Percentiles rank a stretch among this genome's conserved stretches.
Evolutionary conservation across 2,329 filamentous ascomycete genomes (phyloP).

Genomic region (Ceratocystis destructans): DNA sequence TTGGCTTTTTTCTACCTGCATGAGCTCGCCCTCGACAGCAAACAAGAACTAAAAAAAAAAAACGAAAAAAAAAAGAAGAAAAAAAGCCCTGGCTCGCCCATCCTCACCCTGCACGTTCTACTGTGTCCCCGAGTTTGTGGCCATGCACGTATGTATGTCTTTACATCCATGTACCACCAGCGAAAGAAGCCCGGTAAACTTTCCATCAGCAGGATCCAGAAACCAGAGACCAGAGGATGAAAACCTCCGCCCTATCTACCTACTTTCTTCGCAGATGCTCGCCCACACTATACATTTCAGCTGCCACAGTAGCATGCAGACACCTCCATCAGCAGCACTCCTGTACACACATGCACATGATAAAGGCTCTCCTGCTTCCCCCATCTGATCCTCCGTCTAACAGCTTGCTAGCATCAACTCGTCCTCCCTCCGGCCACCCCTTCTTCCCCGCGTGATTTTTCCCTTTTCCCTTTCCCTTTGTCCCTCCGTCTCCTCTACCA

Average conservation of each 20-base stretch:
- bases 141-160: neutral
- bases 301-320: constrained; percentile 3
- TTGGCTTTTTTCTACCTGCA: neutral
- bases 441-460: neutral
- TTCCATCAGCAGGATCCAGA: neutral
- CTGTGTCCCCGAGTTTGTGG: neutral
- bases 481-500: neutral
- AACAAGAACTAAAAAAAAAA: no score
- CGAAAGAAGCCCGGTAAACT: neutral
- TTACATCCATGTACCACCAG: neutral
- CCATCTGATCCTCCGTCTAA: no score
- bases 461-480: neutral
- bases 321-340: neutral
- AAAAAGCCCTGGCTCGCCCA: no score
- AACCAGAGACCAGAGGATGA: neutral
- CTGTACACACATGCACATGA: neutral
- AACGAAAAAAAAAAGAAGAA: no score
- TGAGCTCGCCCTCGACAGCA: no score
- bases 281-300: neutral
- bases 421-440: neutral
- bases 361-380: no score
- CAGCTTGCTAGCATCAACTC: no score
- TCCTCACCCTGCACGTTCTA: neutral
- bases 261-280: neutral
- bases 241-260: neutral